phyloP scores from a whole-genome alignment of 2,329 filamentous ascomycete species.

The Aspergillus puulaauensis region DNA sequence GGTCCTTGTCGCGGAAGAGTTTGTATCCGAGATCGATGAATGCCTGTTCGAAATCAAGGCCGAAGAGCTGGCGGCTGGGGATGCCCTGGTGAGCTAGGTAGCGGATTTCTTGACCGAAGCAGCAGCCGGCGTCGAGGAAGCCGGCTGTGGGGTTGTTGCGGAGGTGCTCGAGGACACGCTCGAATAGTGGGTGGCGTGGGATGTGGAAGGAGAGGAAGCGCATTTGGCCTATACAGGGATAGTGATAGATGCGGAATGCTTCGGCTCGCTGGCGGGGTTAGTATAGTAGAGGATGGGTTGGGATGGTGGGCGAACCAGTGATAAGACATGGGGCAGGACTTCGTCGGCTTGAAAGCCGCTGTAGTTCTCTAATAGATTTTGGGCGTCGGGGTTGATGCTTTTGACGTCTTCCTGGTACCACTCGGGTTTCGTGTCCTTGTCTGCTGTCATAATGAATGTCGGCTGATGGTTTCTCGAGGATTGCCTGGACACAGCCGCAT shows the following conservation, averaged over 20 bases:
- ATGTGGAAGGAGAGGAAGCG: conserved; percentile 20
- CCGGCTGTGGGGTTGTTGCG: conserved; percentile 9
- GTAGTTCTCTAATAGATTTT: conserved; percentile 17
- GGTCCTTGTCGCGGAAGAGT: conserved; percentile 58
- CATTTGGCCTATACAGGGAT: conserved; percentile 21
- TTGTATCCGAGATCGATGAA: conserved; percentile 60
- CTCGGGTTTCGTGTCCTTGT: neutral
- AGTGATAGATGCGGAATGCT: conserved; percentile 15
- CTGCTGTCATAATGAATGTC: neutral
- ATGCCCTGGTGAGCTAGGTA: conserved; percentile 17
- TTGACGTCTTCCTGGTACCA: conserved; percentile 18
- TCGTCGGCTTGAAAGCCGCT: conserved; percentile 15
- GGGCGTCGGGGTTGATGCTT: conserved; percentile 19
- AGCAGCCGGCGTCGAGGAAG: conserved; percentile 20
- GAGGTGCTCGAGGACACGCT: conserved; percentile 8
- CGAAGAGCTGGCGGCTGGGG: conserved; percentile 30
- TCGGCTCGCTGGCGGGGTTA: conserved; percentile 13
- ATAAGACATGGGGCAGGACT: conserved; percentile 16
- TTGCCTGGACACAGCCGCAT: too few species aligned
- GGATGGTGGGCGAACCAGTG: conserved; percentile 4
- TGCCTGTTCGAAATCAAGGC: conserved; percentile 47
- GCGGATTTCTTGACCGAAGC: conserved; percentile 20
- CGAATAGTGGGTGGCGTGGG: conserved; percentile 13
- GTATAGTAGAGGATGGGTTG: neutral
- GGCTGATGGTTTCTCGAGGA: too few species aligned